A percentile compares a stretch with the other conserved stretches of the same genome.
Evolutionary conservation across 768 basidiomycete species (phyloP).

Genomic region (Lactarius deliciosus): DNA sequence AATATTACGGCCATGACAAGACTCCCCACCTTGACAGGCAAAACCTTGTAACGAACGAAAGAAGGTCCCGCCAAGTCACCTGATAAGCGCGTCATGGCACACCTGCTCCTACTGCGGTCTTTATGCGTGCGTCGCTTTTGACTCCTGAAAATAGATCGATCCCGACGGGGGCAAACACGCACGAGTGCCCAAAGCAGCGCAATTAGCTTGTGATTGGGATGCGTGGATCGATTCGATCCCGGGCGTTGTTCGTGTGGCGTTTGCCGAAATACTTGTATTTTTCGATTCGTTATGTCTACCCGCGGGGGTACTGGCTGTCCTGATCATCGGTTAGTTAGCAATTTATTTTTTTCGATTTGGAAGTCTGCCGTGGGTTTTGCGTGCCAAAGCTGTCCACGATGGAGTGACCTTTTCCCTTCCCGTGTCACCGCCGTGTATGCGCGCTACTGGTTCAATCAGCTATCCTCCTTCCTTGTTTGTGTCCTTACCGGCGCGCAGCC

Average conservation of each 20-base stretch:
- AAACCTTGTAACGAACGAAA: conserved; percentile 22
- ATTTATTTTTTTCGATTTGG: conserved; percentile 2
- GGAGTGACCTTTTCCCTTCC: neutral
- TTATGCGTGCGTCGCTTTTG: conserved; percentile 9
- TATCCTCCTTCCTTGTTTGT: neutral
- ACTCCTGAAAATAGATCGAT: conserved; percentile 1
- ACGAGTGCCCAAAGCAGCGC: neutral
- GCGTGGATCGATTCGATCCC: conserved; percentile 6
- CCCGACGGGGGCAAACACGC: neutral
- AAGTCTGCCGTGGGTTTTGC: neutral
- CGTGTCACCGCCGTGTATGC: neutral
- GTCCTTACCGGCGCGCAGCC: neutral
- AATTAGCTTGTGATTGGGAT: conserved; percentile 2
- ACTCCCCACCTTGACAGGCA: conserved; percentile 19
- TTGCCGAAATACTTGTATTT: neutral
- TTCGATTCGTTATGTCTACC: neutral
- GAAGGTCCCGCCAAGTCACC: conserved; percentile 14
- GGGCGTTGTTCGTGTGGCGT: conserved; percentile 16
- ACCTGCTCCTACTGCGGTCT: neutral
- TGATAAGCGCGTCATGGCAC: conserved; percentile 13
- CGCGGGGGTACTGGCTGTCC: neutral
- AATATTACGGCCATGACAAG: conserved; percentile 11
- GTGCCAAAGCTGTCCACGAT: neutral
- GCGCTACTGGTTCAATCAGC: too few relatives aligned
- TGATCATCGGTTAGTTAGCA: conserved; percentile 1